A percentile compares a stretch with the other conserved stretches of the same genome.
phyloP scores from a whole-genome alignment of 78 protist genomes.

The Capsaspora owczarzaki region DNA sequence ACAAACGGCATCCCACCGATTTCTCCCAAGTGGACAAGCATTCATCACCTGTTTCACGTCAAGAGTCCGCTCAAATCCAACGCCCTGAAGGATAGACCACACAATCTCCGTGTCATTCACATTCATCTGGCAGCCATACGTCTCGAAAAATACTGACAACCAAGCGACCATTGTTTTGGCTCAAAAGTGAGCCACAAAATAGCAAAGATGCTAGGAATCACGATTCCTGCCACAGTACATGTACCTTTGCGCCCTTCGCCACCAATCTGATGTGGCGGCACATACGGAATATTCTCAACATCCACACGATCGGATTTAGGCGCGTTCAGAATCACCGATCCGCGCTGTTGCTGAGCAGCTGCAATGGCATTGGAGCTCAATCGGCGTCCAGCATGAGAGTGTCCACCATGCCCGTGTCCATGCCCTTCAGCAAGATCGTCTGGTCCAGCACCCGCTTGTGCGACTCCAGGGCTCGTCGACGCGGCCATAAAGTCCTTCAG shows the following conservation, averaged over 20 bases:
- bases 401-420: background rate
- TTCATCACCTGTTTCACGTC: background rate
- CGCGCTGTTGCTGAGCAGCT: too few species aligned
- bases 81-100: slow-evolving; percentile 31
- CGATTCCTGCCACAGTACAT: too few species aligned
- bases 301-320: too few species aligned
- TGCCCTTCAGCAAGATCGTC: background rate
- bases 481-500: background rate
- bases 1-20: too few species aligned
- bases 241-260: background rate
- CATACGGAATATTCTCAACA: background rate
- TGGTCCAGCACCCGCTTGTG: too few species aligned
- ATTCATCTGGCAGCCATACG: slow-evolving; percentile 92
- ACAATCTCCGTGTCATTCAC: slow-evolving; percentile 74
- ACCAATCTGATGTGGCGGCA: background rate
- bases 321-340: too few species aligned
- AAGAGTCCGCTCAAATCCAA: slow-evolving; percentile 36
- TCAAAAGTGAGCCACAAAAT: background rate
- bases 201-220: background rate
- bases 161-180: background rate
- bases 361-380: background rate
- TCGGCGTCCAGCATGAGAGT: background rate
- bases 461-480: too few species aligned
- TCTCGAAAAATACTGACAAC: slow-evolving; percentile 41
- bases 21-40: too few species aligned